Evolutionary conservation across 495 filamentous ascomycete species (phyloP).

Genomic region (Clavariopsis aquatica): DNA sequence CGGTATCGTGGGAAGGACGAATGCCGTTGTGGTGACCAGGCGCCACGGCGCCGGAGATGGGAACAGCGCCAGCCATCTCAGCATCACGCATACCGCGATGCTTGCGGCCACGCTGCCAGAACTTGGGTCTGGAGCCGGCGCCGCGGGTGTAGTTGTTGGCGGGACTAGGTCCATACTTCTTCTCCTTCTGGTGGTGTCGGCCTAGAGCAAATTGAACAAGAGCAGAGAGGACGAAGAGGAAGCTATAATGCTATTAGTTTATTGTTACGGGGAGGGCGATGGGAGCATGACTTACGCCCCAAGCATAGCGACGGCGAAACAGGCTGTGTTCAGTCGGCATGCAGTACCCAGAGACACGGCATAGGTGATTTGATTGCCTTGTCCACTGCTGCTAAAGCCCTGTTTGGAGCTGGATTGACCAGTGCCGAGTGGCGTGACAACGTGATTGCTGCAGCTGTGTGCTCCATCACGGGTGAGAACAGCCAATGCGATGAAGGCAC

Average conservation of each 20-base stretch:
- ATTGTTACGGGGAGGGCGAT: not conserved
- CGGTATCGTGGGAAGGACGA: constrained; percentile 44
- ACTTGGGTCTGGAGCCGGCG: constrained; percentile 51
- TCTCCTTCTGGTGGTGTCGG: constrained; percentile 74
- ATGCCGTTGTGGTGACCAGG: constrained; percentile 28
- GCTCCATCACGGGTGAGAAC: constrained; percentile 63
- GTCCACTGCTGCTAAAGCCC: constrained; percentile 45
- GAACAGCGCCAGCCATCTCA: constrained; percentile 36
- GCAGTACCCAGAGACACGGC: constrained; percentile 55
- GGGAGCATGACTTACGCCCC: constrained; percentile 63
- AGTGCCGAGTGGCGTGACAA: constrained; percentile 67
- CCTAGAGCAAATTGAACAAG: constrained; percentile 40
- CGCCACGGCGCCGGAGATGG: constrained; percentile 24
- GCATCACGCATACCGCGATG: constrained; percentile 32
- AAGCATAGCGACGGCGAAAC: constrained; percentile 75
- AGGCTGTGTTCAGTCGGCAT: constrained; percentile 71
- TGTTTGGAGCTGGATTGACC: constrained; percentile 48
- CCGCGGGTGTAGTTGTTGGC: constrained; percentile 77
- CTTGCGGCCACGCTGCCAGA: constrained; percentile 54
- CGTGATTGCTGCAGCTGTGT: constrained; percentile 59
- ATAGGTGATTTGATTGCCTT: constrained; percentile 42
- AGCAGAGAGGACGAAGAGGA: constrained; percentile 40
- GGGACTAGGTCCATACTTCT: constrained; percentile 75
- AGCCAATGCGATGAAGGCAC: constrained; percentile 63
- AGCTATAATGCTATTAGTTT: constrained; percentile 3